phyloP scores from a whole-genome alignment of 1,284 basidiomycete genomes.

The Leucoagaricus sp. region DNA sequence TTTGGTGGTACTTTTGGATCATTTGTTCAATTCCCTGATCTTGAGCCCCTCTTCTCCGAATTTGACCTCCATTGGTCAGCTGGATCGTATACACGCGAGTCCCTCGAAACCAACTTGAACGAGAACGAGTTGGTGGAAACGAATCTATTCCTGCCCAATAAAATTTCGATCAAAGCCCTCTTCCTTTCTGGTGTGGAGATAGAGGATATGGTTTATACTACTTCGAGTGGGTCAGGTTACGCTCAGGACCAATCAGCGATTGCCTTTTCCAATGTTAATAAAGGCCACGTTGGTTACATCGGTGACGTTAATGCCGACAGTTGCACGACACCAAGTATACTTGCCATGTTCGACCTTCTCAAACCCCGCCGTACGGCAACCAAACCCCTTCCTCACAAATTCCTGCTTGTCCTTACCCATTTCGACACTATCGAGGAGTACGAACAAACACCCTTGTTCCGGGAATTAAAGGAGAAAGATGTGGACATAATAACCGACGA shows the following conservation, averaged over 20 bases:
- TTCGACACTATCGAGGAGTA: constrained; percentile 18
- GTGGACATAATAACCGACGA: constrained; percentile 23
- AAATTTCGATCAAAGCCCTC: constrained; percentile 21
- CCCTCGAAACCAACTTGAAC: background rate
- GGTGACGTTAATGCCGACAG: constrained; percentile 32
- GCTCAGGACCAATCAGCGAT: constrained; percentile 24
- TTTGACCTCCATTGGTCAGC: constrained; percentile 21
- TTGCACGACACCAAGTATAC: constrained; percentile 23
- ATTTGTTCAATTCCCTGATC: constrained; percentile 11
- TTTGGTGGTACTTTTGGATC: constrained; percentile 30
- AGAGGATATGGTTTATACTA: constrained; percentile 18
- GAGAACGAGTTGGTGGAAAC: constrained; percentile 15
- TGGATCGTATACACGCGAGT: constrained; percentile 5
- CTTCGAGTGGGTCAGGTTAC: background rate
- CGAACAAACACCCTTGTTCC: constrained; percentile 16
- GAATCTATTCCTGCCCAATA: constrained; percentile 20
- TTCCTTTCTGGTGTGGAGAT: constrained; percentile 17
- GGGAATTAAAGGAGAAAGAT: constrained; percentile 17
- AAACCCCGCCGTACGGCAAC: constrained; percentile 13
- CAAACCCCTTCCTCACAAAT: constrained; percentile 16
- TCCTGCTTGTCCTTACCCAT: constrained; percentile 26
- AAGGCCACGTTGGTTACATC: constrained; percentile 31
- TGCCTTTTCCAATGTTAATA: constrained; percentile 23
- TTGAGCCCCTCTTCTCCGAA: constrained; percentile 15
- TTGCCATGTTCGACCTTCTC: constrained; percentile 29